These are phyloP conservation scores for Gracilaria gracilis DNA, from an alignment of 23 red algal species.

Conservation along the genomic window DNA sequence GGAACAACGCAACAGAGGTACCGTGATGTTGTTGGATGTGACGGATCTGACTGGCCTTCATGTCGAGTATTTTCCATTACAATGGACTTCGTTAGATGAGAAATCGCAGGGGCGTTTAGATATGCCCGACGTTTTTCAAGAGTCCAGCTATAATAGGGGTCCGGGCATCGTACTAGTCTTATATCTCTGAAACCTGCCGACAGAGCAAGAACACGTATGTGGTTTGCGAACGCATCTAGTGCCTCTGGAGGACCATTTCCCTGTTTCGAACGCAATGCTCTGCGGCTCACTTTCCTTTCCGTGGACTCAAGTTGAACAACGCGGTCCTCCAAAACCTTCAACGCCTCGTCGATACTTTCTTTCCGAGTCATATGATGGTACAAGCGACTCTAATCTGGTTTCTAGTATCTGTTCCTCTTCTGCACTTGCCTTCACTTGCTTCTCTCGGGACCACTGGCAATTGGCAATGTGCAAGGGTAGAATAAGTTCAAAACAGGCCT, in stretches of 20 bases:
- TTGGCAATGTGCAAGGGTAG: too few relatives aligned
- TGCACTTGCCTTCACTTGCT: not conserved
- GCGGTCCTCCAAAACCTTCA: not conserved
- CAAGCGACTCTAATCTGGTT: not conserved
- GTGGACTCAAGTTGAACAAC: not conserved
- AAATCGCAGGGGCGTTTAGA: slow-evolving; percentile 50
- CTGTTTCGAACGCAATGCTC: not conserved
- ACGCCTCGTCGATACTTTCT: not conserved
- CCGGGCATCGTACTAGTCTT: slow-evolving; percentile 56
- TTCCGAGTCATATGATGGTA: slow-evolving; percentile 25
- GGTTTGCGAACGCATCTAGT: slow-evolving; percentile 43
- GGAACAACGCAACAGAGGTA: slow-evolving; percentile 85
- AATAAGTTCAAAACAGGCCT: too few relatives aligned
- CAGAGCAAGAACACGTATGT: slow-evolving; percentile 29
- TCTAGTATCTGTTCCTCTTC: not conserved
- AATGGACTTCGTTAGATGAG: slow-evolving; percentile 91
- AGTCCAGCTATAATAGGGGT: slow-evolving; percentile 73
- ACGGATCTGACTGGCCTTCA: slow-evolving; percentile 18
- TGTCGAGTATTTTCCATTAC: slow-evolving; percentile 87
- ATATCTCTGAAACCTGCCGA: slow-evolving; percentile 44
- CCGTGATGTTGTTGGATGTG: slow-evolving; percentile 33
- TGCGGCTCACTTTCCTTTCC: not conserved
- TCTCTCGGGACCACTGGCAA: too few relatives aligned
- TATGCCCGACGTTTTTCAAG: slow-evolving; percentile 74
- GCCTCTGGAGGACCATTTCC: slow-evolving; percentile 36